Percentiles rank a stretch among this genome's conserved stretches.
Evolutionary conservation across 176 grass and related monocot genomes (phyloP).

Genomic region (Ampelocalamus luodianensis): DNA sequence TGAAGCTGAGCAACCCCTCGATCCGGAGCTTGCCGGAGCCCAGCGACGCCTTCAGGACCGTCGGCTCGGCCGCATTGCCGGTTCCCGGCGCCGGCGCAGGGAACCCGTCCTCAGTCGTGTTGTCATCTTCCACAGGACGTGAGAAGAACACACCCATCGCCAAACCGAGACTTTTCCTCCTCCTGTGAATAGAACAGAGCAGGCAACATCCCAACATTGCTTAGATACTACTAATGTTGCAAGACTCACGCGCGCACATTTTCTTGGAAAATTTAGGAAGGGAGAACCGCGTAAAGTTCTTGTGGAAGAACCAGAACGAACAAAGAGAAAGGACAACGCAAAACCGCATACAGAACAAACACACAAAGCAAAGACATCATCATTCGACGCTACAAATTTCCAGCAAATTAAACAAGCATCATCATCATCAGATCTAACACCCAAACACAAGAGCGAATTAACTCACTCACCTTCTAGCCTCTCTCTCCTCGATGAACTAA

Average conservation of each 20-base stretch:
- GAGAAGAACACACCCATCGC: slow-evolving; percentile 59
- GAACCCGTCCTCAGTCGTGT: neutral
- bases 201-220: neutral
- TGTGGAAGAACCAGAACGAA: neutral
- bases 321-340: neutral
- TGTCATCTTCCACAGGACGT: slow-evolving; percentile 42
- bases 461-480: neutral
- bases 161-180: neutral
- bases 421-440: neutral
- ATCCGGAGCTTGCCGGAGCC: slow-evolving; percentile 66
- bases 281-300: neutral
- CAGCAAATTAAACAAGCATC: neutral
- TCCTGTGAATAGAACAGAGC: neutral
- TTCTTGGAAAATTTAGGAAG: neutral
- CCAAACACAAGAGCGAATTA: too few species aligned
- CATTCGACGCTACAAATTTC: neutral
- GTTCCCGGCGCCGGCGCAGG: neutral
- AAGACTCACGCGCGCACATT: neutral
- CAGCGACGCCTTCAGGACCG: slow-evolving; percentile 56
- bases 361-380: neutral
- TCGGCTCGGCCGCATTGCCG: slow-evolving; percentile 36
- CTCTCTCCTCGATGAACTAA: neutral
- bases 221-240: neutral
- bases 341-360: neutral
- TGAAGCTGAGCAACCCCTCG: slow-evolving; percentile 67